Evolutionary conservation across 2,329 filamentous ascomycete species (phyloP).

Genomic region (Hymenoscyphus fraxineus): DNA sequence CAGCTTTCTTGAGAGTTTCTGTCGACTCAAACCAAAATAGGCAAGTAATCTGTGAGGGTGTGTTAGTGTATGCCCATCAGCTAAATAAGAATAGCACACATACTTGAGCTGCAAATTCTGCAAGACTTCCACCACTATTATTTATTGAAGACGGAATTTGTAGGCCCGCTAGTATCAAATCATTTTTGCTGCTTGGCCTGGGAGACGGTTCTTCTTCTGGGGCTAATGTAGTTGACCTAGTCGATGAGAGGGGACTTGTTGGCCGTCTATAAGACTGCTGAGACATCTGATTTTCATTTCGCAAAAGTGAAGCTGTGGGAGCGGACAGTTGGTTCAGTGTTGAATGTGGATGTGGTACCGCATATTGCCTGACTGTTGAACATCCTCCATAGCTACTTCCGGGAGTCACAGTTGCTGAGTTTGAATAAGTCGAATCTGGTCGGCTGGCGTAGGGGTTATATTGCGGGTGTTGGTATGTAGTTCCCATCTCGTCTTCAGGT

Average conservation of each 20-base stretch:
- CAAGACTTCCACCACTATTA: slow-evolving; percentile 68
- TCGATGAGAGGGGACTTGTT: slow-evolving; percentile 23
- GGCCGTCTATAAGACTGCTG: slow-evolving; percentile 18
- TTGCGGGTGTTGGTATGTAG: slow-evolving; percentile 45
- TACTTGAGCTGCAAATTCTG: slow-evolving; percentile 81
- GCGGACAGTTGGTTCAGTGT: slow-evolving; percentile 15
- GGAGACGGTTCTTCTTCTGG: slow-evolving; percentile 20
- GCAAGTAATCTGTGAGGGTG: slow-evolving; percentile 70
- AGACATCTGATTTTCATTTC: slow-evolving; percentile 29
- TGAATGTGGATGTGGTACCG: slow-evolving; percentile 18
- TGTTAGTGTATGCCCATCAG: slow-evolving; percentile 19
- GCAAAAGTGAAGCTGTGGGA: slow-evolving; percentile 20
- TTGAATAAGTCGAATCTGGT: slow-evolving; percentile 35
- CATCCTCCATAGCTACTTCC: slow-evolving; percentile 15
- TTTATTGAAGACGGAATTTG: slow-evolving; percentile 75
- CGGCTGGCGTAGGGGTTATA: slow-evolving; percentile 45
- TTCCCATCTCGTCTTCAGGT: slow-evolving; percentile 50
- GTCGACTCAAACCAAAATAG: slow-evolving; percentile 96
- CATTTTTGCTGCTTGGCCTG: slow-evolving; percentile 25
- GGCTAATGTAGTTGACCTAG: slow-evolving; percentile 19
- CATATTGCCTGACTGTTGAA: slow-evolving; percentile 12
- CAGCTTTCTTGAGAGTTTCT: slow-evolving; percentile 71
- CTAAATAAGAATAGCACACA: neutral
- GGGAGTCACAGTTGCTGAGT: slow-evolving; percentile 11
- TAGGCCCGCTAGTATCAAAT: slow-evolving; percentile 40